phyloP scores from a whole-genome alignment of 1,284 basidiomycete species.

The Microstroma glucosiphilum region DNA sequence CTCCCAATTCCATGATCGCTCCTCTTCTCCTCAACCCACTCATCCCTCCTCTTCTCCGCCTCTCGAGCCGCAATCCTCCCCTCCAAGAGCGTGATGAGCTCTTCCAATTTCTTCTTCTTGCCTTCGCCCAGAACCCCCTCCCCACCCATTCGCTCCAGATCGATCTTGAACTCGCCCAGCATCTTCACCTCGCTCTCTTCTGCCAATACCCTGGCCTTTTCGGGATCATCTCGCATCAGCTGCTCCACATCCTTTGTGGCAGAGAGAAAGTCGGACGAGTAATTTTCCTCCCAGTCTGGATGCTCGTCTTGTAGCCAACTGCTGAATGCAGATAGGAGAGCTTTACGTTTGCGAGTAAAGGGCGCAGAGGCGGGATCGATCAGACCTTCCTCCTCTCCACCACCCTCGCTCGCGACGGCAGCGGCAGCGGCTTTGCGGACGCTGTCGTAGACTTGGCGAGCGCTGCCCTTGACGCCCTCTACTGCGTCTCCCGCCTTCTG shows the following conservation, averaged over 20 bases:
- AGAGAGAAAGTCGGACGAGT: slow-evolving; percentile 23
- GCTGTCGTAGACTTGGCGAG: slow-evolving; percentile 3
- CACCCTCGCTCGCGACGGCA: neutral
- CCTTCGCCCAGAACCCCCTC: slow-evolving; percentile 13
- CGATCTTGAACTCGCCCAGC: slow-evolving; percentile 26
- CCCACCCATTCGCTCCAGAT: slow-evolving; percentile 33
- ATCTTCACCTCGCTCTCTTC: slow-evolving; percentile 37
- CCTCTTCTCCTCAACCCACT: neutral
- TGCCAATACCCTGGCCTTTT: slow-evolving; percentile 30
- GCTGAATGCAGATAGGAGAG: slow-evolving; percentile 31
- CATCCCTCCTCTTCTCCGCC: neutral
- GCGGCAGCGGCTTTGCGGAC: slow-evolving; percentile 8
- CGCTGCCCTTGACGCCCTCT: slow-evolving; percentile 4
- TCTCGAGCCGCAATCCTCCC: neutral
- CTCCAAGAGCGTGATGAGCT: neutral
- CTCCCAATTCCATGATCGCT: neutral
- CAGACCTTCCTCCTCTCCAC: neutral
- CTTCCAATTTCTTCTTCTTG: neutral
- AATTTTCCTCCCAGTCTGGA: slow-evolving; percentile 29
- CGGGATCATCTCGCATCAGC: slow-evolving; percentile 24
- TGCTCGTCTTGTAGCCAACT: slow-evolving; percentile 36
- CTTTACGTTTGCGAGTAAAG: slow-evolving; percentile 15
- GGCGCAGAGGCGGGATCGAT: neutral
- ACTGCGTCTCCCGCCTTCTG: neutral
- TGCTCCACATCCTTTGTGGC: slow-evolving; percentile 31